phyloP scores from a whole-genome alignment of 1,284 basidiomycete species.

The Cryptococcus floricola region DNA sequence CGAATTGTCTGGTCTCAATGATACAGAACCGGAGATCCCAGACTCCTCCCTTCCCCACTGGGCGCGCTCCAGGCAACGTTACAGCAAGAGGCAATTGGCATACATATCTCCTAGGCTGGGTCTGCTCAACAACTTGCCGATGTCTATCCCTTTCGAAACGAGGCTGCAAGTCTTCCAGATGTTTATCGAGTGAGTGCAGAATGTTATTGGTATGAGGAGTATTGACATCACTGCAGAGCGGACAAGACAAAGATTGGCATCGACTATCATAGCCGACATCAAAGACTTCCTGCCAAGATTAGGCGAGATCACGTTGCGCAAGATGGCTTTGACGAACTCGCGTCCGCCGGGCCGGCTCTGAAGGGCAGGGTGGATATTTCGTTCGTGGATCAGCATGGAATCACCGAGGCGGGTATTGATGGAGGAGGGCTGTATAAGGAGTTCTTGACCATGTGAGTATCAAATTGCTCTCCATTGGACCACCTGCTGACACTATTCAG shows the following conservation, averaged over 20 bases:
- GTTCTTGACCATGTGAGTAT: constrained; percentile 68
- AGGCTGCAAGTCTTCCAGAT: constrained; percentile 84
- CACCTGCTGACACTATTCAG: constrained; percentile 43
- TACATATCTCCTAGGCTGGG: constrained; percentile 78
- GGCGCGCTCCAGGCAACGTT: constrained; percentile 45
- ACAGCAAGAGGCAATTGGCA: constrained; percentile 67
- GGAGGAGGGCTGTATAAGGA: constrained; percentile 98
- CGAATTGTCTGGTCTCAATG: constrained; percentile 35
- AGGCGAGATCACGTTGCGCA: constrained; percentile 72
- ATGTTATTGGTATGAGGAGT: background rate
- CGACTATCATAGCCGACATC: constrained; percentile 20
- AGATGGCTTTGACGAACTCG: constrained; percentile 75
- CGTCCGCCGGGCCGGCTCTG: constrained; percentile 62
- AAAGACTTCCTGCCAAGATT: constrained; percentile 56
- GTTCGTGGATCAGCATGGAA: constrained; percentile 72
- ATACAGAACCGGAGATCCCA: constrained; percentile 18
- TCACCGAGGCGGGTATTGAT: constrained; percentile 55
- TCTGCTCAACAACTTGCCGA: constrained; percentile 92
- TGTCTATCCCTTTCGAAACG: constrained; percentile 88
- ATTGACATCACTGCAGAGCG: constrained; percentile 17
- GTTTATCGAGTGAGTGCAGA: constrained; percentile 58
- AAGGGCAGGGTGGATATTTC: constrained; percentile 78
- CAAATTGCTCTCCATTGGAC: background rate
- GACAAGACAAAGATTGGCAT: constrained; percentile 40
- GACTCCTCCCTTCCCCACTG: constrained; percentile 28